These are phyloP conservation scores for Stevia rebaudiana DNA, from an alignment of 140 eudicot genomes.

Conservation along the genomic window DNA sequence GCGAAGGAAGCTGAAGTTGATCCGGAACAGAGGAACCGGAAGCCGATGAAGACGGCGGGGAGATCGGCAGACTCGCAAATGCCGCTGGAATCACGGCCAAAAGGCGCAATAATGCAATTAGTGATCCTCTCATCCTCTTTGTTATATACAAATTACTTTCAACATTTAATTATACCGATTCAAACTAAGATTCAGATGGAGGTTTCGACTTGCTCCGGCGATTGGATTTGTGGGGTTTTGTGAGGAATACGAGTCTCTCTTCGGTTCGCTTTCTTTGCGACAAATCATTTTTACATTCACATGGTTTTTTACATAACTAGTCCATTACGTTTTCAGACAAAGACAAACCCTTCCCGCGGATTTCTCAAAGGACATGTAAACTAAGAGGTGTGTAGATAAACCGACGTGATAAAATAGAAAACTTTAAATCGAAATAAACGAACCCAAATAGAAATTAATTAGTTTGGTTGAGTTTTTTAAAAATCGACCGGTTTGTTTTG, in stretches of 20 bases:
- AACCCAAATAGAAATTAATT: no score
- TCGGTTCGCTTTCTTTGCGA: slow-evolving; percentile 15
- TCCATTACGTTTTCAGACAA: no score
- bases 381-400: no score
- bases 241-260: slow-evolving; percentile 6
- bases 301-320: no score
- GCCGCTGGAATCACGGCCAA: slow-evolving; percentile 36
- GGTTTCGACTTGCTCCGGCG: not conserved
- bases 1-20: slow-evolving; percentile 26
- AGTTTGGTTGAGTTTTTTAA: no score
- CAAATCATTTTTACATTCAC: not conserved
- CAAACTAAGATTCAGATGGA: not conserved
- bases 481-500: no score
- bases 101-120: slow-evolving; percentile 32
- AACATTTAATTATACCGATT: not conserved
- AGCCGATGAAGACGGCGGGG: slow-evolving; percentile 25
- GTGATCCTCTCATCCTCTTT: slow-evolving; percentile 17
- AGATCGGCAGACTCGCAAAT: slow-evolving; percentile 24
- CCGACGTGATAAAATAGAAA: no score
- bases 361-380: no score
- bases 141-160: not conserved
- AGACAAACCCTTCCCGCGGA: no score
- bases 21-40: slow-evolving; percentile 16
- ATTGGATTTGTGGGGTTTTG: slow-evolving; percentile 11
- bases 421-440: no score